Evolutionary conservation across 768 basidiomycete genomes (phyloP).

Genomic region (Lactifluus subvellereus): DNA sequence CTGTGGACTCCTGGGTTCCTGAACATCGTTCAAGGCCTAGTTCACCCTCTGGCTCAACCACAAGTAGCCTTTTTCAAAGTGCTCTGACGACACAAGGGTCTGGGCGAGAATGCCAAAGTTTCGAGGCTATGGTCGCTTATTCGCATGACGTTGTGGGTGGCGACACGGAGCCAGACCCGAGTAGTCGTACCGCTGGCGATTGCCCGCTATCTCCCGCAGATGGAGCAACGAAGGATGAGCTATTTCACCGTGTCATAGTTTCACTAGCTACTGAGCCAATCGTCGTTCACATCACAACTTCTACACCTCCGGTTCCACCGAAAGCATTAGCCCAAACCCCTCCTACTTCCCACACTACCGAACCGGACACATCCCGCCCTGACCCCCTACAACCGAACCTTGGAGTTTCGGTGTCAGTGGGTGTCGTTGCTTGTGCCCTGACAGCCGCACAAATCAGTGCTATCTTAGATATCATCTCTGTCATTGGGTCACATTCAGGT

Average conservation of each 20-base stretch:
- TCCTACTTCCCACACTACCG: neutral
- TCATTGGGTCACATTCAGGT: constrained; percentile 27
- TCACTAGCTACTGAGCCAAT: constrained; percentile 21
- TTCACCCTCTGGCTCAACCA: constrained; percentile 38
- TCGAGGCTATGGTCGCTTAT: neutral
- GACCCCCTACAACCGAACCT: constrained; percentile 16
- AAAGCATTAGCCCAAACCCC: neutral
- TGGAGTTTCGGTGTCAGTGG: constrained; percentile 15
- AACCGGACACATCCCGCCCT: neutral
- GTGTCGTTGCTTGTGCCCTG: constrained; percentile 23
- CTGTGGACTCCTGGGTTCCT: constrained; percentile 74
- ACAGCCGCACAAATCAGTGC: constrained; percentile 13
- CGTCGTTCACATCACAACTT: constrained; percentile 20
- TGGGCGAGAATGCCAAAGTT: neutral
- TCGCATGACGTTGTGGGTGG: neutral
- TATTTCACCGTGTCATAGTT: constrained; percentile 9
- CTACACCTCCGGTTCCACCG: neutral
- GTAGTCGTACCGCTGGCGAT: neutral
- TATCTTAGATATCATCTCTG: constrained; percentile 30
- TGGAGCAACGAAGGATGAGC: neutral
- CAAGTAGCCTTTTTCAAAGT: constrained; percentile 75
- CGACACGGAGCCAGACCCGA: neutral
- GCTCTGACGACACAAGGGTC: constrained; percentile 31
- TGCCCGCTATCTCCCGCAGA: neutral
- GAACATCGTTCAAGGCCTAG: constrained; percentile 32